phyloP scores from a whole-genome alignment of 805 yeast genomes.

The Maudiozyma saulgeensis region DNA sequence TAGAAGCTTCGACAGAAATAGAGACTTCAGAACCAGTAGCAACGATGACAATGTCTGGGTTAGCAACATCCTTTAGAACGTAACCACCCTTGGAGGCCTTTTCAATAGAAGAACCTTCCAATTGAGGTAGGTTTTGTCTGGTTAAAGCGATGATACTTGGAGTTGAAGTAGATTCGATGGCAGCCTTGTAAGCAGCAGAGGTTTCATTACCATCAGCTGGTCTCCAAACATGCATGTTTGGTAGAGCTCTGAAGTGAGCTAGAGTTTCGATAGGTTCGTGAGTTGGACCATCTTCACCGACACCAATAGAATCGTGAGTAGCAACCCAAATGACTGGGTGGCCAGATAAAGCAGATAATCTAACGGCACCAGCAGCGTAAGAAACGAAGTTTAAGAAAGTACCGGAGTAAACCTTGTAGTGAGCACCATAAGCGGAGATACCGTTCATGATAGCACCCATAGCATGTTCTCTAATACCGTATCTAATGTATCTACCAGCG shows the following conservation, averaged over 20 bases:
- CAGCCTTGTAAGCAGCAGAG: slow-evolving; percentile 68
- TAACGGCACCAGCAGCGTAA: slow-evolving; percentile 79
- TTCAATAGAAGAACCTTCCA: slow-evolving; percentile 85
- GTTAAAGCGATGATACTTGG: slow-evolving; percentile 71
- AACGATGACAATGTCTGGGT: slow-evolving; percentile 66
- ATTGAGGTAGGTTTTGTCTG: slow-evolving; percentile 86
- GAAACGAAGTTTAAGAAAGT: slow-evolving; percentile 93
- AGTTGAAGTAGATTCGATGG: slow-evolving; percentile 51
- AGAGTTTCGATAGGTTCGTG: slow-evolving; percentile 87
- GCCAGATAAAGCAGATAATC: slow-evolving; percentile 75
- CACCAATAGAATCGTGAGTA: slow-evolving; percentile 83
- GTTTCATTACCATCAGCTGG: slow-evolving; percentile 90
- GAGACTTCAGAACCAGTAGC: slow-evolving; percentile 92
- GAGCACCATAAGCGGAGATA: slow-evolving; percentile 81
- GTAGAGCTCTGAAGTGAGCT: slow-evolving; percentile 78
- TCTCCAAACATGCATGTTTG: slow-evolving; percentile 81
- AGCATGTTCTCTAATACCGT: slow-evolving; percentile 98
- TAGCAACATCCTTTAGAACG: slow-evolving; percentile 47
- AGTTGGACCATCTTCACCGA: slow-evolving; percentile 91
- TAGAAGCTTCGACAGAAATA: slow-evolving; percentile 72
- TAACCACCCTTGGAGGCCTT: slow-evolving; percentile 95
- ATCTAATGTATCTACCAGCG: slow-evolving; percentile 88
- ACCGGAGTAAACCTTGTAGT: slow-evolving; percentile 88
- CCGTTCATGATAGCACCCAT: slow-evolving; percentile 99
- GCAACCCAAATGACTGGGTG: slow-evolving; percentile 83